Conservation (phyloP, 805 yeast genomes). For the Sugiyamaella marilandica region DNA sequence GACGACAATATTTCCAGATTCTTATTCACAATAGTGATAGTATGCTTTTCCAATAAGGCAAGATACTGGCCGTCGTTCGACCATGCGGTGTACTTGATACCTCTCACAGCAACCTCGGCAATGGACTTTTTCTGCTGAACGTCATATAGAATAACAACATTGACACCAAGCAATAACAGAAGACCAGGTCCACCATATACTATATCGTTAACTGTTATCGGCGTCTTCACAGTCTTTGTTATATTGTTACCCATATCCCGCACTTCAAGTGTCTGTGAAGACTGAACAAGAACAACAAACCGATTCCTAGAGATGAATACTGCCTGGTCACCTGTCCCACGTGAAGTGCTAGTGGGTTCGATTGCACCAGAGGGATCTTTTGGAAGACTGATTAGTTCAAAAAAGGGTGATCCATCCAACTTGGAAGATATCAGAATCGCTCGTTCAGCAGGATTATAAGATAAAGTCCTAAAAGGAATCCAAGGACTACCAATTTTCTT, state of each 20-base stretch:
- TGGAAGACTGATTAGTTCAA: constrained; percentile 73
- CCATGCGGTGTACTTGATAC: constrained; percentile 87
- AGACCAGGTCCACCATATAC: constrained; percentile 77
- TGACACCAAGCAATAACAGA: constrained; percentile 66
- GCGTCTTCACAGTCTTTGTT: constrained; percentile 69
- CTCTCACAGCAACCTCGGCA: constrained; percentile 61
- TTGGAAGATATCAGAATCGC: constrained; percentile 79
- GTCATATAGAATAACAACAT: constrained; percentile 76
- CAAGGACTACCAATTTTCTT: constrained; percentile 81
- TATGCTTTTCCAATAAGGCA: constrained; percentile 87
- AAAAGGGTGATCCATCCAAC: constrained; percentile 44
- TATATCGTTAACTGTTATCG: constrained; percentile 59
- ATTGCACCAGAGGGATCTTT: constrained; percentile 89
- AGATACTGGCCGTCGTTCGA: constrained; percentile 80
- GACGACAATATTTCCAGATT: constrained; percentile 73
- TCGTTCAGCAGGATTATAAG: constrained; percentile 90
- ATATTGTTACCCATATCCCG: constrained; percentile 76
- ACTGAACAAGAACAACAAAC: constrained; percentile 72
- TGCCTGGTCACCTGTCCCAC: constrained; percentile 82
- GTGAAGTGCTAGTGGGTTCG: constrained; percentile 76
- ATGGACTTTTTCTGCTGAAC: constrained; percentile 85
- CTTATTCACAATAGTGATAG: constrained; percentile 80
- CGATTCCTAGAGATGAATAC: constrained; percentile 92
- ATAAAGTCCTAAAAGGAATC: constrained; percentile 77
- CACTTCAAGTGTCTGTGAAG: constrained; percentile 65